A percentile compares a stretch with the other conserved stretches of the same genome.
phyloP scores from a whole-genome alignment of 352 stramenopile species.

The Blastocystis sp. region DNA sequence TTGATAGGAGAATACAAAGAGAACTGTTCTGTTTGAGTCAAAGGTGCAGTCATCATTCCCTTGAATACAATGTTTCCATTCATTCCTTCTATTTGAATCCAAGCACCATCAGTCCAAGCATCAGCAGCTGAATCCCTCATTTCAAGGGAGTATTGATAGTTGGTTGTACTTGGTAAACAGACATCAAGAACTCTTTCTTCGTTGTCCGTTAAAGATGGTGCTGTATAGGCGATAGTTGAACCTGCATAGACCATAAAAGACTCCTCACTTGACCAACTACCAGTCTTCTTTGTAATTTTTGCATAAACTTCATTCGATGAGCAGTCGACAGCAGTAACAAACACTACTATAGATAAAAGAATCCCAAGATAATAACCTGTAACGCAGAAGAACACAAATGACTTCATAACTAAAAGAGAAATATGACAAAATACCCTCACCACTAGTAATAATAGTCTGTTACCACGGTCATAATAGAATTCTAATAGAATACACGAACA shows the following conservation, averaged over 20 bases:
- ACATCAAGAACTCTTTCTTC: background rate
- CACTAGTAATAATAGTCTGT: too few relatives aligned
- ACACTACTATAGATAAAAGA: too few relatives aligned
- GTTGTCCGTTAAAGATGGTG: background rate
- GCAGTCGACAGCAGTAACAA: background rate
- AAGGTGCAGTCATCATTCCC: background rate
- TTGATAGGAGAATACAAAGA: conserved; percentile 34
- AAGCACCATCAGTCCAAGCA: conserved; percentile 5
- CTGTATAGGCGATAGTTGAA: background rate
- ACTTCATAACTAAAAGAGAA: too few relatives aligned
- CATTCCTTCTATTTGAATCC: background rate
- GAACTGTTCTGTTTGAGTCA: background rate
- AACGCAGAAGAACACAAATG: too few relatives aligned
- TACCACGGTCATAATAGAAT: too few relatives aligned
- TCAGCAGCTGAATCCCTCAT: background rate
- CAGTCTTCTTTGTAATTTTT: conserved; percentile 26
- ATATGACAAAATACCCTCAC: too few relatives aligned
- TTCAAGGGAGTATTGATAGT: background rate
- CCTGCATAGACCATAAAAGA: background rate
- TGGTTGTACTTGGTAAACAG: background rate
- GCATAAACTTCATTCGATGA: conserved; percentile 15
- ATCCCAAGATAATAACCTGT: too few relatives aligned
- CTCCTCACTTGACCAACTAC: background rate
- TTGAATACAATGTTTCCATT: conserved; percentile 36
- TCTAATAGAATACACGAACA: too few relatives aligned